Conservation (phyloP, 1,284 basidiomycete species). For the Heterobasidion parviporum region DNA sequence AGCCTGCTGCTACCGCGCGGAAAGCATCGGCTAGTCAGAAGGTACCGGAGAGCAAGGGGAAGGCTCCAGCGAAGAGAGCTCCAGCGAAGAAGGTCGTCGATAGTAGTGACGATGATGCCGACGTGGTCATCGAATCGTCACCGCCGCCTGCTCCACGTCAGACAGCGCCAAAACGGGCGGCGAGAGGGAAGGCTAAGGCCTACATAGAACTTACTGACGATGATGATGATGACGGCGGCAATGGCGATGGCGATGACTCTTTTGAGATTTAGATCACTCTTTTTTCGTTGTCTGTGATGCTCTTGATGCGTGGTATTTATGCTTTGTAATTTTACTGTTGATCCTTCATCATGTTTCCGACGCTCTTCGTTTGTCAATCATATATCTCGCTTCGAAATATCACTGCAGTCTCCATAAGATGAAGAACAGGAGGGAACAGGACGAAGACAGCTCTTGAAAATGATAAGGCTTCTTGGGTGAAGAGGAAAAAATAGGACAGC, state of each 20-base stretch:
- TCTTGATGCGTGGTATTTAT: too few species aligned
- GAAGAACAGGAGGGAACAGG: too few species aligned
- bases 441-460: too few species aligned
- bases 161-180: conserved; percentile 25
- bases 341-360: too few species aligned
- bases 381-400: too few species aligned
- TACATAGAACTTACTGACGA: conserved; percentile 33
- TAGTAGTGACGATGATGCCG: conserved; percentile 30
- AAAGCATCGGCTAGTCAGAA: conserved; percentile 42
- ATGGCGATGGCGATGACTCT: background rate
- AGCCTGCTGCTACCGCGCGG: conserved; percentile 22
- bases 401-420: too few species aligned
- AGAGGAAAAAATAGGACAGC: too few species aligned
- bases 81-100: conserved; percentile 20
- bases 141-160: conserved; percentile 17
- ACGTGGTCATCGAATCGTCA: conserved; percentile 12
- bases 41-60: conserved; percentile 32
- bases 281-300: background rate
- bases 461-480: too few species aligned
- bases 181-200: conserved; percentile 25
- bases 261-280: background rate
- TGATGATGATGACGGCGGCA: conserved; percentile 18
- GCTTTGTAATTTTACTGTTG: too few species aligned
- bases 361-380: too few species aligned
- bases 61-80: conserved; percentile 24